A percentile compares a stretch with the other conserved stretches of the same genome.
phyloP scores from a whole-genome alignment of 371 early-diverging fungal genomes.

The Mucor velutinosus region DNA sequence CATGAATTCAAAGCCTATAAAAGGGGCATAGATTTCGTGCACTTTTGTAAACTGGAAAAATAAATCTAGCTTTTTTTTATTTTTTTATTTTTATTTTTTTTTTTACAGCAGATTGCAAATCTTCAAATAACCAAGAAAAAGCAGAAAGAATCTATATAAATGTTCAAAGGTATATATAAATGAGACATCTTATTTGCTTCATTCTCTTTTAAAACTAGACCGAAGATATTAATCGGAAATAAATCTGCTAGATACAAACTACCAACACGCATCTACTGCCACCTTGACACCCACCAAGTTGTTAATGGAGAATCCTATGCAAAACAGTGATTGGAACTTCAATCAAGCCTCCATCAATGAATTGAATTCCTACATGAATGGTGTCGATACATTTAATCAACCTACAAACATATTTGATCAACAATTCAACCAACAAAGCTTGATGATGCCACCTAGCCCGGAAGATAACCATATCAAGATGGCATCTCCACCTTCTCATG shows the following conservation, averaged over 20 bases:
- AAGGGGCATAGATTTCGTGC: neutral
- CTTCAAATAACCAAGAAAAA: neutral
- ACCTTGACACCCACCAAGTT: slow-evolving; percentile 22
- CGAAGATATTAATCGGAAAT: slow-evolving; percentile 12
- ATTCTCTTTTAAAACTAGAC: slow-evolving; percentile 14
- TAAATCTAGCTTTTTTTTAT: neutral
- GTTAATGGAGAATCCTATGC: slow-evolving; percentile 3
- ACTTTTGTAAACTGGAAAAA: neutral
- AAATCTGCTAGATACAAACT: neutral
- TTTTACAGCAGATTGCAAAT: neutral
- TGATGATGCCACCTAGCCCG: slow-evolving; percentile 6
- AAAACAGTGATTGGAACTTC: slow-evolving; percentile 11
- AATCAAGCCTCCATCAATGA: slow-evolving; percentile 4
- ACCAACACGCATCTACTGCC: neutral
- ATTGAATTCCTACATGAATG: slow-evolving; percentile 7
- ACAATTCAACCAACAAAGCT: neutral
- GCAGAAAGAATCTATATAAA: slow-evolving; percentile 11
- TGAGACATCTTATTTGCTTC: neutral
- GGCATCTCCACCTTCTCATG: neutral
- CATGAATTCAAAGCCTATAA: neutral
- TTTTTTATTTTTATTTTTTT: neutral
- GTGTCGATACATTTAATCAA: slow-evolving; percentile 6
- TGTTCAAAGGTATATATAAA: slow-evolving; percentile 24
- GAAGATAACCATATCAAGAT: neutral
- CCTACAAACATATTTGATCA: neutral